Base-by-base conservation (phyloP, 805 yeast species). In the Ogataea populi-albae region DNA sequence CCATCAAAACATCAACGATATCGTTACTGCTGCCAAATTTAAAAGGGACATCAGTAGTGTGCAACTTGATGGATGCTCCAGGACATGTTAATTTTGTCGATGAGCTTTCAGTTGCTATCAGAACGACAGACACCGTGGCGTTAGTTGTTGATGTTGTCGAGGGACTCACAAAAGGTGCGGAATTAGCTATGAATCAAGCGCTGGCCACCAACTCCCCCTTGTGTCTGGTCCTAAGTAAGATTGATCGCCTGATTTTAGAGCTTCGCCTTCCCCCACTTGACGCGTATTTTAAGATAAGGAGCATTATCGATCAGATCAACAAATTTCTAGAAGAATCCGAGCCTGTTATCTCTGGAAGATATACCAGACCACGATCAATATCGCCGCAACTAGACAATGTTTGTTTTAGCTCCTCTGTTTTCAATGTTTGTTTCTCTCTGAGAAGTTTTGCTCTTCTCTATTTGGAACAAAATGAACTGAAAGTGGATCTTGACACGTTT, bases 71-170 rank as follows among this genome's bases (percentile, higher is more conserved):
- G 1, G 99, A 94, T 51, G 68, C 95, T 0, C 99, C 99, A 0
- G 99, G 99, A 0, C 98, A 93, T 59, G 73, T 75, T 0, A 81
- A 87, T 52, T 93, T 93, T 52, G 62, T 68, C 19, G 96, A 87
- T 53, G 97, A 93, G 47, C 61, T 77, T 4, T 69, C 76, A 0
- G 69, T 75, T 0, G 72, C 84, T 0, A 57, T 79, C 7, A 57
- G 75, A 16, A 65, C 80, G 0, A 71, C 73, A 0, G 97, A 93
- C 45, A 76, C 81, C 2, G 76, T 75, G 0, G 62, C 81, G 0
- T 57, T 88, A 2, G 84, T 86, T 1, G 67, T 91, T n/a, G 98
- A 93, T 55, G 80, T 72, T 1, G 80, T 87, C 1, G 96, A 91
- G 55, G 97, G 98, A 0, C 55, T 87, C 4, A 74, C 83, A 0